phyloP scores from a whole-genome alignment of 345 rosid genomes.

The Aquilaria malaccensis region DNA sequence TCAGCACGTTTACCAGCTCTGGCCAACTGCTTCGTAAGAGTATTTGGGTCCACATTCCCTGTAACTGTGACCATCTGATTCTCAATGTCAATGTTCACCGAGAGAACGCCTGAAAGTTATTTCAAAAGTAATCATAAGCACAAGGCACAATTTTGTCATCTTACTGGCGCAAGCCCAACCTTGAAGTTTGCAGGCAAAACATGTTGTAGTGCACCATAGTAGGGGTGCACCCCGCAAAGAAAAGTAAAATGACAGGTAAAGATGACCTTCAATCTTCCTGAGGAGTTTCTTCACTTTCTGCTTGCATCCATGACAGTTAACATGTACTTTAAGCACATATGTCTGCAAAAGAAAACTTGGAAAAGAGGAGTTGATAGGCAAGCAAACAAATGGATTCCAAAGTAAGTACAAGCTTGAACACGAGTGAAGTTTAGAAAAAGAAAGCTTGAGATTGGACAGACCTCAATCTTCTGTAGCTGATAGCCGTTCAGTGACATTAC shows the following conservation, averaged over 20 bases:
- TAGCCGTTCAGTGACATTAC: constrained; percentile 31
- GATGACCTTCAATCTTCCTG: constrained; percentile 55
- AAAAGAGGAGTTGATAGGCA: neutral
- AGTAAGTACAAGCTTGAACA: too few relatives aligned
- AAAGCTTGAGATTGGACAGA: neutral
- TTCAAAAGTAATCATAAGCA: constrained; percentile 1
- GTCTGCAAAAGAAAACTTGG: constrained; percentile 29
- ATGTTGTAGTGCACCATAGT: neutral
- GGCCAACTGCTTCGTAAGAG: constrained; percentile 39
- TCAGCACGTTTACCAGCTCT: constrained; percentile 60
- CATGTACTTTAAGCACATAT: constrained; percentile 50
- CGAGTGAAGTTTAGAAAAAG: too few relatives aligned
- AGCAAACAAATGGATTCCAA: neutral
- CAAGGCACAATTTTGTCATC: neutral
- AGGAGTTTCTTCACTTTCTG: constrained; percentile 61
- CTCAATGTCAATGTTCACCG: constrained; percentile 46
- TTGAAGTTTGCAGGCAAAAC: neutral
- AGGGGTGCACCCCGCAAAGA: too few relatives aligned
- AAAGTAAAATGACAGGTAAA: neutral
- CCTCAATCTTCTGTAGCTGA: constrained; percentile 37
- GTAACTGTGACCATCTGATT: constrained; percentile 44
- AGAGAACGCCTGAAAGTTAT: constrained; percentile 42
- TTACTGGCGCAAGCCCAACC: neutral
- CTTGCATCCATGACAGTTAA: constrained; percentile 76
- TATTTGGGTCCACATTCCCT: constrained; percentile 44